Base-by-base conservation (phyloP, 805 yeast genomes). In the Wickerhamomyces chaumierensis region DNA sequence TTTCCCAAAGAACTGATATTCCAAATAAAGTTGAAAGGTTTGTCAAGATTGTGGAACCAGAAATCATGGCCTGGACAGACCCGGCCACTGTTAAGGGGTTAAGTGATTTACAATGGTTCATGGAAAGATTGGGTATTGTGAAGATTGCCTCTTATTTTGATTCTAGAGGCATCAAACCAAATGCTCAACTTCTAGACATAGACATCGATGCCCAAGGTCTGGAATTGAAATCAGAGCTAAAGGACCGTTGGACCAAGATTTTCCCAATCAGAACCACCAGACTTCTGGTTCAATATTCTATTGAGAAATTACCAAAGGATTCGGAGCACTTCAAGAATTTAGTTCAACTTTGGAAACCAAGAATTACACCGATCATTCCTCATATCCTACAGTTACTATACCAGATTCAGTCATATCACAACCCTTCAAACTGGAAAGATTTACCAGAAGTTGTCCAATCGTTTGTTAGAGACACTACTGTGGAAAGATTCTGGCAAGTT, bases 401-500 rank as follows among this genome's bases (percentile, higher is more conserved):
- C 34, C 98, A 92, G 58, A 82, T 92, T 39, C 95, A 88, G 60
- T 86, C 95, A 0, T 92, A 88, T 53, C 96, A 87, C 56, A 84
- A 92, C 52, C 95, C 97, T 0, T 81, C 69, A 12, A 90, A 90
- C 57, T 90, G 98, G 97, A 66, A 66, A 13, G 83, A 75, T 31
- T 65, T 92, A 36, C 97, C 98, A 0, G 71, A 71, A 3, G 94
- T 86, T 40, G 97, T 92, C 1, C 95, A 85, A 56, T 69, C 90
- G 1, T 90, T 94, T 65, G 95, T 90, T n/a, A 73, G 74, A 46
- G 81, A 85, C 50, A 81, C 94, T 43, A 81, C 94, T 36, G 77
- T 80, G 55, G 99, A 92, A 62, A 69, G 97, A 51, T 92, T 92
- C 57, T 92, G 99, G 99, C 97, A 94, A 55, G 94, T 87, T 43